A percentile compares a stretch with the other conserved stretches of the same genome.
Evolutionary conservation across 257 asterid species (phyloP).

Genomic region (Forsythia suspensa): DNA sequence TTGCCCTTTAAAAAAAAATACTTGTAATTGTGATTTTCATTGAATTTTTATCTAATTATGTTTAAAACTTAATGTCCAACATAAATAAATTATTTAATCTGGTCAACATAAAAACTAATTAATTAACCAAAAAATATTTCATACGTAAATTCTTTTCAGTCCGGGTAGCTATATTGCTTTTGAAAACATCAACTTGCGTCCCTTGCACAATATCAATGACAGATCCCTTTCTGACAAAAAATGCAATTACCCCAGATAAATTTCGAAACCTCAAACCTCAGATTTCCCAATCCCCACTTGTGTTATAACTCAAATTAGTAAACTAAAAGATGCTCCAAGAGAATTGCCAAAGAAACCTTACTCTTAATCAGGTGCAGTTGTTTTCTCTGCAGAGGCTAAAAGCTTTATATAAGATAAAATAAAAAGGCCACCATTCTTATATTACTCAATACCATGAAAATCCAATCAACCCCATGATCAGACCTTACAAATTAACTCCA

Average conservation of each 20-base stretch:
- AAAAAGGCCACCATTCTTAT: slow-evolving; percentile 6
- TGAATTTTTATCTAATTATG: too few relatives aligned
- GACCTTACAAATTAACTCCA: slow-evolving; percentile 6
- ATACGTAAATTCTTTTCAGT: slow-evolving; percentile 26
- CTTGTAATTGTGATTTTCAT: too few relatives aligned
- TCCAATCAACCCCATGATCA: slow-evolving; percentile 24
- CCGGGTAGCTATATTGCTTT: slow-evolving; percentile 65
- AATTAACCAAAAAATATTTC: too few relatives aligned
- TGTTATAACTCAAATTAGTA: background rate
- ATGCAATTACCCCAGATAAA: background rate
- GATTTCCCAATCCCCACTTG: background rate
- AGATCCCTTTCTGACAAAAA: slow-evolving; percentile 5
- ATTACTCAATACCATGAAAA: slow-evolving; percentile 23
- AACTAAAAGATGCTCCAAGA: slow-evolving; percentile 3
- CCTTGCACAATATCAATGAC: slow-evolving; percentile 12
- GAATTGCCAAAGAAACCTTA: slow-evolving; percentile 1
- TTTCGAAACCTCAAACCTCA: background rate
- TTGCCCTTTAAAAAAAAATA: too few relatives aligned
- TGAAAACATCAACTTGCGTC: slow-evolving; percentile 32
- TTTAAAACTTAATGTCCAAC: too few relatives aligned
- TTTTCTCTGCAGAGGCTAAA: background rate
- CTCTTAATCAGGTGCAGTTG: slow-evolving; percentile 12
- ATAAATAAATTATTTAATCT: too few relatives aligned
- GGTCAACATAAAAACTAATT: too few relatives aligned
- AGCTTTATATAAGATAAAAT: background rate